Base-by-base conservation (phyloP, 2,329 filamentous ascomycete species). In the Stemphylium beticola region DNA sequence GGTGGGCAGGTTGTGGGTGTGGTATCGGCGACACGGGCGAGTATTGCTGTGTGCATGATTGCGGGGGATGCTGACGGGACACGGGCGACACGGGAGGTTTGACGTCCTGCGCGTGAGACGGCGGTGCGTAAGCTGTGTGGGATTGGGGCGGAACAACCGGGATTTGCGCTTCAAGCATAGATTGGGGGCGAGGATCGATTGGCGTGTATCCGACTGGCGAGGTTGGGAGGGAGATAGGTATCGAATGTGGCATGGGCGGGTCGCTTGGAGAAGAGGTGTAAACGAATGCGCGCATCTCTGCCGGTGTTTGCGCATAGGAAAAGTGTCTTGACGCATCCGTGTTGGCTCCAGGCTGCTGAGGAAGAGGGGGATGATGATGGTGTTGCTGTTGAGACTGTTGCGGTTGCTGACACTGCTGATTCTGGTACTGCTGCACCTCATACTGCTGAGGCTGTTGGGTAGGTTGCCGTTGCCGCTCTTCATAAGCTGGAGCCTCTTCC, bases 281-380 rank as follows among this genome's bases (percentile, higher is more conserved):
- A 37, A 66, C 61, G 47, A 60, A 59, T 33, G 58, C 69, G 37
- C 68, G 65, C 54, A 67, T 68, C 51, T 74, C 72, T 11, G 71
- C 60, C 7, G 74, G 74, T 15, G 73, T 75, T 31, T 72, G 69
- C 36, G 71, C 68, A 60, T 74, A 75, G 4, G 72, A 74, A 49
- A 74, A 74, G 43, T 62, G 69, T 58, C 73, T 58, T 36, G 62
- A 57, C 8, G 53, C 53, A 41, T 61, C 62, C 15, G 58, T 65
- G 50, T 61, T 58, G 46, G 60, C 43, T 22, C 58, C 58, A 18
- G 57, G 46, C 45, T 55, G 60, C n/a, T 49, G 55, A 18, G 51
- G 48, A 46, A 51, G 58, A 50, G 44, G 49, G 18, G 46, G 33
- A 17, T 43, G 40, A 4, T 50, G 40, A n/a, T 20, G 40, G 11